phyloP scores from a whole-genome alignment of 2,329 filamentous ascomycete species.

The Curvularia spicifera region DNA sequence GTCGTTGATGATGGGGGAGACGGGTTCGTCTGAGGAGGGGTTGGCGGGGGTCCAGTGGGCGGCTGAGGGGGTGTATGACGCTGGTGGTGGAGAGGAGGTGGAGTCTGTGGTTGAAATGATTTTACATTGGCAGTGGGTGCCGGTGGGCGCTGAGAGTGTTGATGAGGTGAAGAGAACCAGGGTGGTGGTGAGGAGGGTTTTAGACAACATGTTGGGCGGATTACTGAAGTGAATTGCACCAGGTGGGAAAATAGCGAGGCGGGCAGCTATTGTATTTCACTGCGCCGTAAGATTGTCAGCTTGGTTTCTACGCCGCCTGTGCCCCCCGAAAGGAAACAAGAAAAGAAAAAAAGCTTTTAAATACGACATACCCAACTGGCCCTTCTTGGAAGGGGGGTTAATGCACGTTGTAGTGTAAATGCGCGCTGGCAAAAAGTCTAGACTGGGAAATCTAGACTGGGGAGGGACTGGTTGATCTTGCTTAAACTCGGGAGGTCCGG shows the following conservation, averaged over 20 bases:
- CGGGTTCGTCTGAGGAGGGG: conserved; percentile 6
- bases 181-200: conserved; percentile 9
- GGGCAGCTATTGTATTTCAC: not conserved
- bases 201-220: not conserved
- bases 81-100: conserved; percentile 11
- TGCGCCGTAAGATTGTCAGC: not conserved
- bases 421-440: not conserved
- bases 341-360: not conserved
- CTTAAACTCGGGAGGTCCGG: not conserved
- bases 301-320: not conserved
- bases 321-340: not conserved
- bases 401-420: not conserved
- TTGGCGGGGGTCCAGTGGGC: conserved; percentile 31
- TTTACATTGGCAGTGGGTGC: conserved; percentile 41
- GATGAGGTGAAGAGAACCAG: conserved; percentile 18
- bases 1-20: conserved; percentile 17
- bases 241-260: no score
- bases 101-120: conserved; percentile 24
- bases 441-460: not conserved
- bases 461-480: not conserved
- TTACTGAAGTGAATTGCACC: not conserved
- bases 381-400: not conserved
- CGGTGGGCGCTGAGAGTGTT: conserved; percentile 31
- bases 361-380: not conserved
- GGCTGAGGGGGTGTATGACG: conserved; percentile 27